These are phyloP conservation scores for Lepidium africanum DNA, from an alignment of 345 rosid genomes.

Conservation along the genomic window DNA sequence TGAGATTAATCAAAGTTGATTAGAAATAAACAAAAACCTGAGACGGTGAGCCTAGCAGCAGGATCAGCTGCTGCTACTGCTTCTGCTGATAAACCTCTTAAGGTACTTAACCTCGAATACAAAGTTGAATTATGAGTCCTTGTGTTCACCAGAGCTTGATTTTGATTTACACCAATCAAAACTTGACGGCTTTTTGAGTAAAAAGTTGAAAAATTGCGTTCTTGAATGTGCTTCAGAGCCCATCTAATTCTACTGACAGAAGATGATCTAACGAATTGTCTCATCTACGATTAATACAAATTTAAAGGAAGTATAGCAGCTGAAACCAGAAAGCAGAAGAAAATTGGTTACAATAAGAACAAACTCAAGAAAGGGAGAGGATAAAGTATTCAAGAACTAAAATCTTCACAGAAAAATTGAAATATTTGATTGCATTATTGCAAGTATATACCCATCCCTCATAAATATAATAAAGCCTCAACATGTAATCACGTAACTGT, in stretches of 20 bases:
- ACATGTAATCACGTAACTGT: conserved; percentile 3
- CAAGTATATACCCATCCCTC: not conserved
- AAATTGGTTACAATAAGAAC: not conserved
- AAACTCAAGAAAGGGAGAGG: not conserved
- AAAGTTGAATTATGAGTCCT: conserved; percentile 16
- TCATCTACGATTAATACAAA: conserved; percentile 42
- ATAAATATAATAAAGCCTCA: not conserved
- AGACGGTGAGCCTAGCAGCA: conserved; percentile 28
- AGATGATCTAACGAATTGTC: conserved; percentile 35
- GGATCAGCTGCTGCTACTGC: conserved; percentile 25
- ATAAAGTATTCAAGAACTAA: not conserved
- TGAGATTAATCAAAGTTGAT: not conserved
- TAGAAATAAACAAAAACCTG: conserved; percentile 3
- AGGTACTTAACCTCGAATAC: conserved; percentile 15
- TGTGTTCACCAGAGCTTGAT: conserved; percentile 6
- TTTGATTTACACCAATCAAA: conserved; percentile 15
- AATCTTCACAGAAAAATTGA: not conserved
- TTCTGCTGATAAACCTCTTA: conserved; percentile 45
- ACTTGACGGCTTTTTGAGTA: conserved; percentile 20
- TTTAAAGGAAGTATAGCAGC: not conserved
- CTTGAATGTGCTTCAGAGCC: conserved; percentile 30
- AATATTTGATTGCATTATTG: not conserved
- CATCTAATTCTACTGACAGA: conserved; percentile 36
- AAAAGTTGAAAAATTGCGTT: conserved; percentile 15
- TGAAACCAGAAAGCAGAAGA: not conserved